Evolutionary conservation across 2,329 filamentous ascomycete species (phyloP).

Genomic region (Diaporthe vaccinii): DNA sequence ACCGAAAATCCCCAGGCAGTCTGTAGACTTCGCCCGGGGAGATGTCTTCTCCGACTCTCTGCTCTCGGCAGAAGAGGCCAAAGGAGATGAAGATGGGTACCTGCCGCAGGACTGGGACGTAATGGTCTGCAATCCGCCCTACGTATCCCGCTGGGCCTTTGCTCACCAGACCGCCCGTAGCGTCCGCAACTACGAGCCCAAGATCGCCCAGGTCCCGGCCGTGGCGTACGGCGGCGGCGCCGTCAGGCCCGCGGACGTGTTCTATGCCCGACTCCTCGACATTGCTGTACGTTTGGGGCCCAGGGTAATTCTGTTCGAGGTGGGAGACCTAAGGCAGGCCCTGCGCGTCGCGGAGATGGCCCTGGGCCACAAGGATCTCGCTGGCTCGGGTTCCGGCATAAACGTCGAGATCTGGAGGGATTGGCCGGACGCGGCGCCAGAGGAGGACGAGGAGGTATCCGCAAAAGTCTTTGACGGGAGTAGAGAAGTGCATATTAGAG

Average conservation of each 20-base stretch:
- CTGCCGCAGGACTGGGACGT: conserved; percentile 65
- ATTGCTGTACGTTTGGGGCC: conserved; percentile 64
- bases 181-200: conserved; percentile 86
- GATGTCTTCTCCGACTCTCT: conserved; percentile 61
- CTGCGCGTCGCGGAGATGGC: conserved; percentile 69
- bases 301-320: conserved; percentile 75
- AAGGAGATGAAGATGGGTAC: conserved; percentile 37
- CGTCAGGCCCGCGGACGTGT: conserved; percentile 62
- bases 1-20: conserved; percentile 43
- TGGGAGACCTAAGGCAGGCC: conserved; percentile 79
- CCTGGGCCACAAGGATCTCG: conserved; percentile 44
- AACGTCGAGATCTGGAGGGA: conserved; percentile 80
- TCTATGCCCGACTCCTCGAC: conserved; percentile 76
- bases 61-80: not conserved
- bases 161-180: conserved; percentile 75
- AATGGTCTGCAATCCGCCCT: conserved; percentile 90
- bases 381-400: conserved; percentile 45
- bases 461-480: conserved; percentile 44
- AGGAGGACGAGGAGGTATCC: conserved; percentile 46
- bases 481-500: conserved; percentile 55
- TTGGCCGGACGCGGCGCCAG: conserved; percentile 62
- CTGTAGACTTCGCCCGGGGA: conserved; percentile 42
- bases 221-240: conserved; percentile 38
- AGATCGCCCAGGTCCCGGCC: conserved; percentile 78
- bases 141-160: conserved; percentile 79